Conservation (phyloP, 192 early-diverging fungal genomes). For the Rhizoclosmatium globosum region DNA sequence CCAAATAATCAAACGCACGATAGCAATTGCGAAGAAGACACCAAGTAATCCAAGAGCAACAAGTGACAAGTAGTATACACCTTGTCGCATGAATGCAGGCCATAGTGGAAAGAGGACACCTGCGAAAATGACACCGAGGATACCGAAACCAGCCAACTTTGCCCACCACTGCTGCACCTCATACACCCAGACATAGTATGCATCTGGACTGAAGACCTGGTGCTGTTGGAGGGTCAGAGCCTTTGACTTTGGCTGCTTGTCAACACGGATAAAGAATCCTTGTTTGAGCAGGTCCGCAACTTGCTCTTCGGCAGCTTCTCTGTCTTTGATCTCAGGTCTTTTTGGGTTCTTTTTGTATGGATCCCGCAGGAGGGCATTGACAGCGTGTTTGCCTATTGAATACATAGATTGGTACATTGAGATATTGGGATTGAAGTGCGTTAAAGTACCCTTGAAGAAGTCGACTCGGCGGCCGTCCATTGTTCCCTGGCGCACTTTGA, state of each 20-base stretch:
- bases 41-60: constrained; percentile 85
- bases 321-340: constrained; percentile 59
- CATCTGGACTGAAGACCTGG: constrained; percentile 77
- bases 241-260: constrained; percentile 55
- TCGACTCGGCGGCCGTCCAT: constrained; percentile 91
- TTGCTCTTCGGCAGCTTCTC: constrained; percentile 70
- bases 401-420: neutral
- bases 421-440: neutral
- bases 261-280: constrained; percentile 82
- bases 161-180: constrained; percentile 85
- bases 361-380: constrained; percentile 69
- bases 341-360: constrained; percentile 54
- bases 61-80: constrained; percentile 91
- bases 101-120: constrained; percentile 98
- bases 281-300: constrained; percentile 71
- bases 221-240: constrained; percentile 37
- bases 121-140: constrained; percentile 83
- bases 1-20: constrained; percentile 89
- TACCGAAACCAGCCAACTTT: constrained; percentile 78
- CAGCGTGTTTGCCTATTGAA: constrained; percentile 69
- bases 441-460: constrained; percentile 83
- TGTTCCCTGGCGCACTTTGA: constrained; percentile 85
- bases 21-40: constrained; percentile 85
- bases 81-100: constrained; percentile 81
- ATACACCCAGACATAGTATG: constrained; percentile 93